Percentiles rank a stretch among this genome's conserved stretches.
Conservation (phyloP, 2,329 filamentous ascomycete genomes). For the Claviceps sp. region DNA sequence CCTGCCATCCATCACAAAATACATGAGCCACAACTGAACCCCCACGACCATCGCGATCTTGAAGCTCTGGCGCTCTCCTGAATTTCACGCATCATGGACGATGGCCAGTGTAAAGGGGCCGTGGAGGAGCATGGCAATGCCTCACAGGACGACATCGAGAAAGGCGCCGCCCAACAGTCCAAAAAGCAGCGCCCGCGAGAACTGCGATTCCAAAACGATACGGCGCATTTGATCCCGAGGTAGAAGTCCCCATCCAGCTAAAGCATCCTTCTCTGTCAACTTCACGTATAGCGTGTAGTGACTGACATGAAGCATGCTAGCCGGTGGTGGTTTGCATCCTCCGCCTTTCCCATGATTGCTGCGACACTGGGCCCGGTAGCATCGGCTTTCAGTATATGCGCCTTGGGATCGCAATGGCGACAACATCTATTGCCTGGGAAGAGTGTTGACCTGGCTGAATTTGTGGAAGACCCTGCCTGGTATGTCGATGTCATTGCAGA, state of each 20-base stretch:
- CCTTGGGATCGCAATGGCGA: conserved; percentile 70
- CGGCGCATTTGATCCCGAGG: conserved; percentile 31
- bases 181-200: conserved; percentile 5
- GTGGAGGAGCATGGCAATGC: conserved; percentile 21
- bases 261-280: background rate
- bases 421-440: conserved; percentile 37
- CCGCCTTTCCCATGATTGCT: conserved; percentile 63
- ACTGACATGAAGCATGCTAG: conserved; percentile 17
- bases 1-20: background rate
- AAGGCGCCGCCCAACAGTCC: background rate
- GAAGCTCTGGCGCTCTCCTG: background rate
- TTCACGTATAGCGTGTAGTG: background rate
- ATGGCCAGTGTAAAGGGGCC: conserved; percentile 24
- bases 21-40: background rate
- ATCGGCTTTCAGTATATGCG: conserved; percentile 76
- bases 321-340: conserved; percentile 51
- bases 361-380: conserved; percentile 77
- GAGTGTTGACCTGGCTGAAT: conserved; percentile 33
- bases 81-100: conserved; percentile 22
- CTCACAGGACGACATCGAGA: conserved; percentile 13
- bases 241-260: conserved; percentile 11
- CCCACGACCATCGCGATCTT: background rate
- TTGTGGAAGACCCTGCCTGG: conserved; percentile 58
- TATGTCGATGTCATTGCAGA: conserved; percentile 18
- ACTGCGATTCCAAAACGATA: conserved; percentile 22